Conservation (phyloP, 139 green algal species). For the Closterium sp. region DNA sequence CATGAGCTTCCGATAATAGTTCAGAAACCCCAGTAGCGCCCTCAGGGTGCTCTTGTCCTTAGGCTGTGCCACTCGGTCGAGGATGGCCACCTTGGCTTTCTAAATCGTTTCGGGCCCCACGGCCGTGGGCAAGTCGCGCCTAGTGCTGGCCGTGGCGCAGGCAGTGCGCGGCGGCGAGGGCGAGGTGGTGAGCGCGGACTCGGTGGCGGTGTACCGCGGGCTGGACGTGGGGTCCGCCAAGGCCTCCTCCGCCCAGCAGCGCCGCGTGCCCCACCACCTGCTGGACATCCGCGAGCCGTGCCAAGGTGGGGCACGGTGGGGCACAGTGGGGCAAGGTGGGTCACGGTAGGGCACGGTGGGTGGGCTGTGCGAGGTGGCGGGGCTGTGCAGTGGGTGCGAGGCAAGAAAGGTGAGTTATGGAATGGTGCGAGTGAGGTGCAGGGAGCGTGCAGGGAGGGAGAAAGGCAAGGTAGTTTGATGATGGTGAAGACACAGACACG, state of each 20-base stretch:
- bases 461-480: no score
- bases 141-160: slow-evolving; percentile 76
- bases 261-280: slow-evolving; percentile 87
- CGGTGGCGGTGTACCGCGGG: slow-evolving; percentile 82
- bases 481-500: no score
- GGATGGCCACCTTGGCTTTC: no score
- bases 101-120: slow-evolving; percentile 88
- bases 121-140: slow-evolving; percentile 85
- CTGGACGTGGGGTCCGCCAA: slow-evolving; percentile 93
- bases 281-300: slow-evolving; percentile 75
- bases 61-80: no score
- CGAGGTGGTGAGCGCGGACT: slow-evolving; percentile 94
- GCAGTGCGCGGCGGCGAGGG: slow-evolving; percentile 76
- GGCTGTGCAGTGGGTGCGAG: not conserved
- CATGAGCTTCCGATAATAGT: no score
- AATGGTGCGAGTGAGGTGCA: not conserved
- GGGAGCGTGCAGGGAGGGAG: no score
- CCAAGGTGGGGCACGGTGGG: slow-evolving; percentile 7
- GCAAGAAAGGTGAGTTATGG: not conserved
- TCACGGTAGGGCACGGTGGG: slow-evolving; percentile 8
- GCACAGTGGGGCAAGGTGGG: no score
- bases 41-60: no score
- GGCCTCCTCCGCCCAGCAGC: slow-evolving; percentile 46
- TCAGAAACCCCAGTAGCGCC: no score
- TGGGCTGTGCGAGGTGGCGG: not conserved